These are phyloP conservation scores for Colletotrichum brevisporum DNA, from an alignment of 2,329 filamentous ascomycete species.

Conservation along the genomic window DNA sequence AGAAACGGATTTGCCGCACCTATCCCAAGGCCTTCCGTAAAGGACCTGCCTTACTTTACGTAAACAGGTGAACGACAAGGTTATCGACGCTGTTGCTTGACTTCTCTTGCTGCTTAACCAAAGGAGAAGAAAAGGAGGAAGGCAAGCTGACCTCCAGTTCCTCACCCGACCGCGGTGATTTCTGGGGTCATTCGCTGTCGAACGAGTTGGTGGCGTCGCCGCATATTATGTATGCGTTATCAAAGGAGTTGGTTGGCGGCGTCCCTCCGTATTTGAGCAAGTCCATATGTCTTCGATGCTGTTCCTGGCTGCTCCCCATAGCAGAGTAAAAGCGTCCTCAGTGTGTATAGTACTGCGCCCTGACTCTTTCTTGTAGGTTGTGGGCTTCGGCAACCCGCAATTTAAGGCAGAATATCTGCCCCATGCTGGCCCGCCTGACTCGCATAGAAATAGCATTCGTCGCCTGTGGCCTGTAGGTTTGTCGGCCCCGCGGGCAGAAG, in stretches of 20 bases:
- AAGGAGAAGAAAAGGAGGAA: too few species aligned
- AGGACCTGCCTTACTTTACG: conserved; percentile 2
- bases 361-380: background rate
- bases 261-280: background rate
- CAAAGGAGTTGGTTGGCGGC: background rate
- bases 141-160: background rate
- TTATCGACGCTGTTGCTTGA: too few species aligned
- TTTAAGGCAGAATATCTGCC: conserved; percentile 22
- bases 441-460: conserved; percentile 10
- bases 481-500: background rate
- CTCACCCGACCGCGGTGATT: background rate
- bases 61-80: conserved; percentile 13
- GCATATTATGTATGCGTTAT: background rate
- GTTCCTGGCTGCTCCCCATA: background rate
- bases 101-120: too few species aligned
- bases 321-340: too few species aligned
- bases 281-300: background rate
- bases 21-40: conserved; percentile 1
- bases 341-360: too few species aligned
- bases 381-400: conserved; percentile 2
- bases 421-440: conserved; percentile 18
- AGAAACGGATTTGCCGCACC: background rate
- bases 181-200: background rate
- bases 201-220: conserved; percentile 1
- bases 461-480: too few species aligned